A percentile compares a stretch with the other conserved stretches of the same genome.
These are phyloP conservation scores for Odonthalia washingtoniensis DNA, from an alignment of 31 red algal genomes.

Conservation along the genomic window DNA sequence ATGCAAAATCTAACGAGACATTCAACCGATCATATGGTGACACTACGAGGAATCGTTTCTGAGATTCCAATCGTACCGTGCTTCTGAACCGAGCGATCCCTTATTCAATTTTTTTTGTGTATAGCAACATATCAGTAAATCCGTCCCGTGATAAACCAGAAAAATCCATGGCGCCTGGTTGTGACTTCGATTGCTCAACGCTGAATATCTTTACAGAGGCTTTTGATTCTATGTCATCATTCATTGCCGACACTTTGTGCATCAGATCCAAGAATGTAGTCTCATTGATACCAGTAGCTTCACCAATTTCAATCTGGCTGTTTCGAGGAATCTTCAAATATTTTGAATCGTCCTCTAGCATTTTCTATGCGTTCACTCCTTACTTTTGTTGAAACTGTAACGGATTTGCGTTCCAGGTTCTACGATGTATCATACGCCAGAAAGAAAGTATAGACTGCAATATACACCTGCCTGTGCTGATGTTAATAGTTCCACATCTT, in stretches of 20 bases:
- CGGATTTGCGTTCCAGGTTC: conserved; percentile 47
- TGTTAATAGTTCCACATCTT: background rate
- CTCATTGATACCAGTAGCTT: conserved; percentile 14
- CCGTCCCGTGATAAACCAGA: conserved; percentile 14
- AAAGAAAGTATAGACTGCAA: conserved; percentile 75
- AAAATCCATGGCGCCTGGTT: conserved; percentile 27
- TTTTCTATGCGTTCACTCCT: conserved; percentile 47
- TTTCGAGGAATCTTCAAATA: conserved; percentile 35
- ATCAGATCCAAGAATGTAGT: conserved; percentile 35
- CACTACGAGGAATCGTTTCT: conserved; percentile 34
- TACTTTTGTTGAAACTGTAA: conserved; percentile 47
- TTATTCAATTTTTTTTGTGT: conserved; percentile 44
- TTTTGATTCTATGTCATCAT: background rate
- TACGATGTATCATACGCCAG: conserved; percentile 63
- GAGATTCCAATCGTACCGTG: conserved; percentile 17
- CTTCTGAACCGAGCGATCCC: conserved; percentile 10
- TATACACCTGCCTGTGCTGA: conserved; percentile 44
- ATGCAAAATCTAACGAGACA: conserved; percentile 57
- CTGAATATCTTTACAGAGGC: conserved; percentile 38
- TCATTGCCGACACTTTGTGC: background rate
- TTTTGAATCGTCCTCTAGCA: conserved; percentile 32
- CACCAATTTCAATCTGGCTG: background rate
- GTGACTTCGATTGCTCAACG: background rate
- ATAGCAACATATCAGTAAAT: conserved; percentile 38
- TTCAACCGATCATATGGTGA: conserved; percentile 49